Evolutionary conservation across 371 early-diverging fungal genomes (phyloP).

Genomic region (Syncephalastrum monosporum): DNA sequence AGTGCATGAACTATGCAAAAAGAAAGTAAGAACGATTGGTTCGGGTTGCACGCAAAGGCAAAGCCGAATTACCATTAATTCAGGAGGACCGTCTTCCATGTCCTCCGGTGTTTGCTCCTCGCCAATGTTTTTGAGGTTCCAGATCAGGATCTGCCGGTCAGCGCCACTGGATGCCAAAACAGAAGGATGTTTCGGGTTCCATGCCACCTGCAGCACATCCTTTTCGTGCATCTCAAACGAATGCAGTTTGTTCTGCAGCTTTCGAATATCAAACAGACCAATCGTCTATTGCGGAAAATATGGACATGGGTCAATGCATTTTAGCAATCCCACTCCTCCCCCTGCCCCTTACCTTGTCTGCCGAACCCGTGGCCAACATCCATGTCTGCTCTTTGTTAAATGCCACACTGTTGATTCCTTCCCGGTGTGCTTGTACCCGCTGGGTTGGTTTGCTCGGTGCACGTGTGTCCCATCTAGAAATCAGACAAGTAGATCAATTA

Average conservation of each 20-base stretch:
- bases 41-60: slow-evolving; percentile 4
- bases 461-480: slow-evolving; percentile 70
- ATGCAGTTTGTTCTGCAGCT: slow-evolving; percentile 78
- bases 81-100: slow-evolving; percentile 98
- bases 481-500: too few species aligned
- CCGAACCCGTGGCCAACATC: slow-evolving; percentile 94
- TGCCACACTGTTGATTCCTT: slow-evolving; percentile 92
- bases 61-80: slow-evolving; percentile 72
- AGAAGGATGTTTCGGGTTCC: slow-evolving; percentile 94
- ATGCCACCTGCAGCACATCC: slow-evolving; percentile 89
- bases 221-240: slow-evolving; percentile 89
- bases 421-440: slow-evolving; percentile 81
- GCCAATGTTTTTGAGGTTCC: slow-evolving; percentile 95
- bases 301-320: neutral
- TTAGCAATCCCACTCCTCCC: neutral
- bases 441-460: slow-evolving; percentile 60
- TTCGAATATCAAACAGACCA: slow-evolving; percentile 97
- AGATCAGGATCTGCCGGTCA: slow-evolving; percentile 93
- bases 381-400: slow-evolving; percentile 89
- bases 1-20: slow-evolving; percentile 87
- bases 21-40: neutral
- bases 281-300: slow-evolving; percentile 56
- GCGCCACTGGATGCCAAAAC: slow-evolving; percentile 90
- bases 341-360: slow-evolving; percentile 71
- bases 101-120: slow-evolving; percentile 95